These are phyloP conservation scores for Thelonectria rubi DNA, from an alignment of 2,329 filamentous ascomycete genomes.

Conservation along the genomic window DNA sequence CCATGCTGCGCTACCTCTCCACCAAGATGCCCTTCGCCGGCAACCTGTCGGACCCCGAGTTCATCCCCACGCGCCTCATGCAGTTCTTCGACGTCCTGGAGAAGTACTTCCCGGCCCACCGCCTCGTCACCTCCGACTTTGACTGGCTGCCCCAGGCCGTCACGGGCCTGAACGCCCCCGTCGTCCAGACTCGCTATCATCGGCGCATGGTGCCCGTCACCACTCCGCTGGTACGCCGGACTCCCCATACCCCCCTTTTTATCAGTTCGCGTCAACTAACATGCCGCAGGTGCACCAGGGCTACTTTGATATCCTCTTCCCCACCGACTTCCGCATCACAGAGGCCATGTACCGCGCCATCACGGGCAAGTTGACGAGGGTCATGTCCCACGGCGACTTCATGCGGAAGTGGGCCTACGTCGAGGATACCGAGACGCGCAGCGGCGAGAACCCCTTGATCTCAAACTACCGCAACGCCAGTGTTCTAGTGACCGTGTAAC, in stretches of 20 bases:
- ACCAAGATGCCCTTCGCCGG: slow-evolving; percentile 73
- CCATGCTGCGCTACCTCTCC: slow-evolving; percentile 68
- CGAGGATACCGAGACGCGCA: slow-evolving; percentile 87
- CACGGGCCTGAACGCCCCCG: slow-evolving; percentile 86
- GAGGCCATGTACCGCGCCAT: slow-evolving; percentile 93
- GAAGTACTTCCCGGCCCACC: slow-evolving; percentile 87
- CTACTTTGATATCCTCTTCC: slow-evolving; percentile 98
- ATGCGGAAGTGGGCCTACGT: slow-evolving; percentile 89
- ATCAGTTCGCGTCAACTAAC: slow-evolving; percentile 20
- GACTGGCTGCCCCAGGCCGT: slow-evolving; percentile 84
- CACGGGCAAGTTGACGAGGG: slow-evolving; percentile 88
- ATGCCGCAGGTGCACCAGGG: slow-evolving; percentile 85
- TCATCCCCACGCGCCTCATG: slow-evolving; percentile 93
- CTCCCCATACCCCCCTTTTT: background rate
- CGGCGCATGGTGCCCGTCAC: slow-evolving; percentile 87
- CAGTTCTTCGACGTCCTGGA: slow-evolving; percentile 95
- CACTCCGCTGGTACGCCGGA: slow-evolving; percentile 79
- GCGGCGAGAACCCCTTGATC: slow-evolving; percentile 91
- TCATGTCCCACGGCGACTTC: slow-evolving; percentile 89
- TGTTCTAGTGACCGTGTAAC: slow-evolving; percentile 84
- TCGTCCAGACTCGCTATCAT: slow-evolving; percentile 94
- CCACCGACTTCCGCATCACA: slow-evolving; percentile 90
- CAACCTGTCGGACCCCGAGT: slow-evolving; percentile 86
- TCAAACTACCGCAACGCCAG: slow-evolving; percentile 96
- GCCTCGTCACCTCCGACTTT: slow-evolving; percentile 91